phyloP scores from a whole-genome alignment of 352 stramenopile species.

The Pythium sp. region DNA sequence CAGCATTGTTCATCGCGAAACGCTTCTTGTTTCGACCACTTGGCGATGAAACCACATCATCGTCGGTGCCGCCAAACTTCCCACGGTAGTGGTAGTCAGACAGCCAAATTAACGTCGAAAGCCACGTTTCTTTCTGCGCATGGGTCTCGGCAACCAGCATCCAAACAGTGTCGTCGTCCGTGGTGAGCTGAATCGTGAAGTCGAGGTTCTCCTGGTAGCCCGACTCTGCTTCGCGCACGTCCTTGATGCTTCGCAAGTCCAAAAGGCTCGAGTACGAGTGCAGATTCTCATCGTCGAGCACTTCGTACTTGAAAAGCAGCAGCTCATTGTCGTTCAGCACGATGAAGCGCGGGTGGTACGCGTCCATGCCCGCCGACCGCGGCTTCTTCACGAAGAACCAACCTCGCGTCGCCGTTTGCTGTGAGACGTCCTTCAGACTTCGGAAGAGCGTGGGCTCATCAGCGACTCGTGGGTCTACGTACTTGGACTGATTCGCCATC shows the following conservation, averaged over 20 bases:
- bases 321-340: slow-evolving; percentile 77
- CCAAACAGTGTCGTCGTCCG: slow-evolving; percentile 65
- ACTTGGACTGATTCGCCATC: slow-evolving; percentile 80
- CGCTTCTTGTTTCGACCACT: slow-evolving; percentile 35
- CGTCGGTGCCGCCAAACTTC: slow-evolving; percentile 11
- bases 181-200: slow-evolving; percentile 84
- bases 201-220: slow-evolving; percentile 82
- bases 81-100: slow-evolving; percentile 82
- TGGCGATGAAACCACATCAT: slow-evolving; percentile 15
- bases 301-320: slow-evolving; percentile 87
- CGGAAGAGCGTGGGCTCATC: slow-evolving; percentile 53
- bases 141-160: slow-evolving; percentile 81
- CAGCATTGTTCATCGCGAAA: slow-evolving; percentile 41
- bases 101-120: slow-evolving; percentile 81
- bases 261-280: slow-evolving; percentile 67
- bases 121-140: slow-evolving; percentile 84
- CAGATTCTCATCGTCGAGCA: slow-evolving; percentile 64
- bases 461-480: slow-evolving; percentile 54
- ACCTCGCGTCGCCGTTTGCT: slow-evolving; percentile 58
- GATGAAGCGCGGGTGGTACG: slow-evolving; percentile 83
- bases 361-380: slow-evolving; percentile 52
- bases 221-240: slow-evolving; percentile 78
- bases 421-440: slow-evolving; percentile 74
- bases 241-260: slow-evolving; percentile 73
- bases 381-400: slow-evolving; percentile 88